Evolutionary conservation across 208 protist genomes (phyloP).

Genomic region (Kentomonas sorsogonicus): DNA sequence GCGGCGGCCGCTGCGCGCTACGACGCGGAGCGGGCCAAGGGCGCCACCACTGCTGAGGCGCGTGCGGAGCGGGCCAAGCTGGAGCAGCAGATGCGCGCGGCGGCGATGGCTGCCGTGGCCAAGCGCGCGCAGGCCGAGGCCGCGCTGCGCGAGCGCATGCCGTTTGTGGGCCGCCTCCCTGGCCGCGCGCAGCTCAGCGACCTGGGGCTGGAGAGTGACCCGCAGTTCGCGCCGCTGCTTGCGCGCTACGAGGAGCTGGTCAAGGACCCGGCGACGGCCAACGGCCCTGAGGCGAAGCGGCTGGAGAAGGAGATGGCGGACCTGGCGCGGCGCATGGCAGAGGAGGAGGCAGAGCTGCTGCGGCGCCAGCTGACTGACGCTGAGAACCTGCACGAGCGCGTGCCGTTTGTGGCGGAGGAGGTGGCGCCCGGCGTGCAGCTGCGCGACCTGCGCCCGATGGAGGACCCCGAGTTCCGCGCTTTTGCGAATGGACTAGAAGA

Average conservation of each 20-base stretch:
- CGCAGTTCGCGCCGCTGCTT: slow-evolving; percentile 22
- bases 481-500: slow-evolving; percentile 30
- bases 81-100: slow-evolving; percentile 23
- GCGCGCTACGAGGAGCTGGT: slow-evolving; percentile 29
- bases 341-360: slow-evolving; percentile 30
- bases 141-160: slow-evolving; percentile 18
- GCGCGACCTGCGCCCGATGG: slow-evolving; percentile 23
- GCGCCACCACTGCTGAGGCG: not conserved
- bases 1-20: slow-evolving; percentile 8
- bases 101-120: slow-evolving; percentile 16
- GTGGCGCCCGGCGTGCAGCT: slow-evolving; percentile 30
- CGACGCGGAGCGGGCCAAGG: slow-evolving; percentile 6
- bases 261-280: slow-evolving; percentile 17
- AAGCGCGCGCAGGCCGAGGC: slow-evolving; percentile 16
- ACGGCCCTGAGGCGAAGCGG: slow-evolving; percentile 22
- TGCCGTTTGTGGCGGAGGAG: slow-evolving; percentile 44
- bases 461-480: slow-evolving; percentile 26
- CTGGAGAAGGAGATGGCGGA: slow-evolving; percentile 49
- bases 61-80: slow-evolving; percentile 5
- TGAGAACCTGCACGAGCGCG: slow-evolving; percentile 32
- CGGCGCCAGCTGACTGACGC: slow-evolving; percentile 21
- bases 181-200: slow-evolving; percentile 24
- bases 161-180: slow-evolving; percentile 25
- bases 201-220: slow-evolving; percentile 23
- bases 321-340: slow-evolving; percentile 23